Conservation (phyloP, 768 basidiomycete genomes). For the Collybiopsis luxurians region DNA sequence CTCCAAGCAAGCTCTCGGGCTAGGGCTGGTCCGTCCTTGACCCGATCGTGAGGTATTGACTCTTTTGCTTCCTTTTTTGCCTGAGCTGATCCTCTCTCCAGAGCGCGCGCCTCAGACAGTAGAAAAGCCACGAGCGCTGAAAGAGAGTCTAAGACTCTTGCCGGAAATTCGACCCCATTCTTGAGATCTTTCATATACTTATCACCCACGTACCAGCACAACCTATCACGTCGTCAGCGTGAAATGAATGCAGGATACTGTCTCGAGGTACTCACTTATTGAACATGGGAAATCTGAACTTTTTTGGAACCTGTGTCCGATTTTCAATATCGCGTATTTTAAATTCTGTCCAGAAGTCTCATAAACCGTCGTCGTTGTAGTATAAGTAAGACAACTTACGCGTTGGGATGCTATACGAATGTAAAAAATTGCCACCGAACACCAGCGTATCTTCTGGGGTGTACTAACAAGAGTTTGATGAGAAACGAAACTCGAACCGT, state of each 20-base stretch:
- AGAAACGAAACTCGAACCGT: not conserved
- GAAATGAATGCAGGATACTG: not conserved
- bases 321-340: constrained; percentile 90
- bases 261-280: constrained; percentile 46
- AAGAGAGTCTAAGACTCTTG: constrained; percentile 70
- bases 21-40: constrained; percentile 78
- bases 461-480: constrained; percentile 49
- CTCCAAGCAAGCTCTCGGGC: constrained; percentile 89
- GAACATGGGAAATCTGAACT: constrained; percentile 85
- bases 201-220: constrained; percentile 91
- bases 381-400: constrained; percentile 49
- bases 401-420: constrained; percentile 84
- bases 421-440: constrained; percentile 96
- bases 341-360: constrained; percentile 54
- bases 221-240: constrained; percentile 35
- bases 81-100: constrained; percentile 70
- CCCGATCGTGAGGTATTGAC: constrained; percentile 74
- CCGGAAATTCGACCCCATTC: constrained; percentile 30
- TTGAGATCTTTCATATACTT: constrained; percentile 75
- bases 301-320: constrained; percentile 87
- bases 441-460: constrained; percentile 93
- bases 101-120: constrained; percentile 66
- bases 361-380: not conserved
- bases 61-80: constrained; percentile 79
- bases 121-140: constrained; percentile 74